Percentiles rank a stretch among this genome's conserved stretches.
Conservation (phyloP, 2,329 filamentous ascomycete species). For the Fusarium stilboides region DNA sequence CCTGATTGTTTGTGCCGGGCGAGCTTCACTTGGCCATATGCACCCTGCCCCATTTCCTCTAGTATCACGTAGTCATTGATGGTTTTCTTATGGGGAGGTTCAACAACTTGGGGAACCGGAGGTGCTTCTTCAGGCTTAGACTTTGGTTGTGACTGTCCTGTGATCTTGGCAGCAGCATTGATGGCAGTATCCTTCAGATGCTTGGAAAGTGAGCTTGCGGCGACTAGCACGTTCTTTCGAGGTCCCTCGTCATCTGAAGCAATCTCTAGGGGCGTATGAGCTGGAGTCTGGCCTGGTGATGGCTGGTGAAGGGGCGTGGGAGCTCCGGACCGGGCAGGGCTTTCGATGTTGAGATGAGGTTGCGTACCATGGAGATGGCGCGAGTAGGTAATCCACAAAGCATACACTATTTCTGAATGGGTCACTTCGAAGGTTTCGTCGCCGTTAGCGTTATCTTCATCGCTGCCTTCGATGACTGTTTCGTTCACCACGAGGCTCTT, state of each 20-base stretch:
- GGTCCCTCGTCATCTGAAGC: slow-evolving; percentile 66
- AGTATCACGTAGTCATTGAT: slow-evolving; percentile 93
- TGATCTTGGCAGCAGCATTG: slow-evolving; percentile 68
- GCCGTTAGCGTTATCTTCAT: slow-evolving; percentile 65
- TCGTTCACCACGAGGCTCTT: slow-evolving; percentile 73
- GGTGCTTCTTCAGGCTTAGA: slow-evolving; percentile 54
- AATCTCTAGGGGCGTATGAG: slow-evolving; percentile 70
- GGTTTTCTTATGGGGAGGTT: slow-evolving; percentile 76
- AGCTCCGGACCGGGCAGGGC: slow-evolving; percentile 74
- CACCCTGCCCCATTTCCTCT: slow-evolving; percentile 98
- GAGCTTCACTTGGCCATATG: slow-evolving; percentile 97
- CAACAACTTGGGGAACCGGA: slow-evolving; percentile 55
- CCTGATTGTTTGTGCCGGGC: slow-evolving; percentile 85
- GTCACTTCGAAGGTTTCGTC: slow-evolving; percentile 64
- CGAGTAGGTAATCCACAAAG: slow-evolving; percentile 97
- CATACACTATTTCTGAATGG: slow-evolving; percentile 87
- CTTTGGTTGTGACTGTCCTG: slow-evolving; percentile 57
- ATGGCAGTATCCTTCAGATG: slow-evolving; percentile 72
- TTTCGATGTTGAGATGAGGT: slow-evolving; percentile 70
- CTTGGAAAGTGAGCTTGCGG: slow-evolving; percentile 66
- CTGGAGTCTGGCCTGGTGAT: slow-evolving; percentile 79
- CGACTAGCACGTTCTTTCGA: slow-evolving; percentile 58
- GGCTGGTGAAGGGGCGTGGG: slow-evolving; percentile 84
- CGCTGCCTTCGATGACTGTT: slow-evolving; percentile 74
- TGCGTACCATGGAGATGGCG: slow-evolving; percentile 87